A percentile compares a stretch with the other conserved stretches of the same genome.
These are phyloP conservation scores for Cercophora samala DNA, from an alignment of 495 filamentous ascomycete species.

Conservation along the genomic window DNA sequence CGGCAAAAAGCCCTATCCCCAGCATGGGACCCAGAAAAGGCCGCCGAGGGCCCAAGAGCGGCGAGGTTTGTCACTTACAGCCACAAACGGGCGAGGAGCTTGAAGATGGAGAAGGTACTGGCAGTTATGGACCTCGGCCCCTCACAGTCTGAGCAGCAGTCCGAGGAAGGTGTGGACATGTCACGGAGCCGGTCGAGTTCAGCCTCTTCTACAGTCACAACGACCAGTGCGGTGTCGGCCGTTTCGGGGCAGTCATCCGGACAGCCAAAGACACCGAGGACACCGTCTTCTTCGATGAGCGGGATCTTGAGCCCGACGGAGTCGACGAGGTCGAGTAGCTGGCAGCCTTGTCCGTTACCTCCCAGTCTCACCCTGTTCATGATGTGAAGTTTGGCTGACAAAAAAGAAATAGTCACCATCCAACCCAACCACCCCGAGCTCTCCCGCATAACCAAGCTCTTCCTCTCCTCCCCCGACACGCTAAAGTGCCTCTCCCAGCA, in stretches of 20 bases:
- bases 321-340: slow-evolving; percentile 24
- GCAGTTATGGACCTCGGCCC: slow-evolving; percentile 31
- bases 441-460: slow-evolving; percentile 57
- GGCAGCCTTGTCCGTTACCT: slow-evolving; percentile 36
- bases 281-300: background rate
- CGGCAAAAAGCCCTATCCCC: slow-evolving; percentile 34
- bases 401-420: slow-evolving; percentile 56
- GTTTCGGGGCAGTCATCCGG: background rate
- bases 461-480: slow-evolving; percentile 60
- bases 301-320: slow-evolving; percentile 23
- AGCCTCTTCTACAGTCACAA: background rate
- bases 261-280: background rate
- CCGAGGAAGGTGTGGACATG: background rate
- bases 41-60: slow-evolving; percentile 11
- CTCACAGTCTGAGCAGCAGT: background rate
- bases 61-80: slow-evolving; percentile 27
- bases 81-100: slow-evolving; percentile 30
- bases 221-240: background rate
- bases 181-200: background rate
- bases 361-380: background rate
- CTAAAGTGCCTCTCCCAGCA: slow-evolving; percentile 56
- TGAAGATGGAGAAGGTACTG: slow-evolving; percentile 37
- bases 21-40: slow-evolving; percentile 29
- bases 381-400: background rate
- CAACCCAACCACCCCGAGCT: slow-evolving; percentile 70